These are phyloP conservation scores for Neonectria neomacrospora DNA, from an alignment of 2,329 filamentous ascomycete species.

Conservation along the genomic window DNA sequence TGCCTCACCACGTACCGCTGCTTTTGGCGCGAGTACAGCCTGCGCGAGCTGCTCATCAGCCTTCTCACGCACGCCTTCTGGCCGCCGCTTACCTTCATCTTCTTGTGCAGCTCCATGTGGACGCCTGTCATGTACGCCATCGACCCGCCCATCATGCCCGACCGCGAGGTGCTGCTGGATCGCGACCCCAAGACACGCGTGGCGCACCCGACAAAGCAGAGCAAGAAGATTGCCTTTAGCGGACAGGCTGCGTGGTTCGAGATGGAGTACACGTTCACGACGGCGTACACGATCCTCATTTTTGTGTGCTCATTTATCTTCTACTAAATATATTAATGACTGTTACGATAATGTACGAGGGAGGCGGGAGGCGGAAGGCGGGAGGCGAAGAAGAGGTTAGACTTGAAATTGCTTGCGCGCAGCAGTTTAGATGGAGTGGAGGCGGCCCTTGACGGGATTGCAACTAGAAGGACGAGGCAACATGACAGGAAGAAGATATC, in stretches of 20 bases:
- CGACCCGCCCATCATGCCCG: slow-evolving; percentile 67
- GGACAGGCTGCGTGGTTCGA: slow-evolving; percentile 67
- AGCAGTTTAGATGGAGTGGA: background rate
- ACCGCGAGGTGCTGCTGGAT: slow-evolving; percentile 66
- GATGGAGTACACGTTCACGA: slow-evolving; percentile 63
- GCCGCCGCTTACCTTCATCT: slow-evolving; percentile 69
- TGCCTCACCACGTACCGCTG: slow-evolving; percentile 62
- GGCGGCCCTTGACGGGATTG: background rate
- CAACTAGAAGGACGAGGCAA: background rate
- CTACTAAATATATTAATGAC: slow-evolving; percentile 37
- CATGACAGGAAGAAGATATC: background rate
- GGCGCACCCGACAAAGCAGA: slow-evolving; percentile 61
- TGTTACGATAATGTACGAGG: slow-evolving; percentile 41
- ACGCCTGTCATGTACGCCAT: slow-evolving; percentile 70
- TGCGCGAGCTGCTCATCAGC: slow-evolving; percentile 58
- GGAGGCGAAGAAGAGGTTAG: background rate
- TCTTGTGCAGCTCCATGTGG: slow-evolving; percentile 66
- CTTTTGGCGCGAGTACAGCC: slow-evolving; percentile 53
- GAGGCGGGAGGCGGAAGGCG: background rate
- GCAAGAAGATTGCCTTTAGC: slow-evolving; percentile 66
- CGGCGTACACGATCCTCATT: slow-evolving; percentile 60
- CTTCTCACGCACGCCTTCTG: slow-evolving; percentile 71
- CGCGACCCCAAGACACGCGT: slow-evolving; percentile 66
- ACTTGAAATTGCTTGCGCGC: background rate
- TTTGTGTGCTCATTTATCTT: slow-evolving; percentile 57